Base-by-base conservation (phyloP, 495 filamentous ascomycete species). In the Penicillium paxilli region DNA sequence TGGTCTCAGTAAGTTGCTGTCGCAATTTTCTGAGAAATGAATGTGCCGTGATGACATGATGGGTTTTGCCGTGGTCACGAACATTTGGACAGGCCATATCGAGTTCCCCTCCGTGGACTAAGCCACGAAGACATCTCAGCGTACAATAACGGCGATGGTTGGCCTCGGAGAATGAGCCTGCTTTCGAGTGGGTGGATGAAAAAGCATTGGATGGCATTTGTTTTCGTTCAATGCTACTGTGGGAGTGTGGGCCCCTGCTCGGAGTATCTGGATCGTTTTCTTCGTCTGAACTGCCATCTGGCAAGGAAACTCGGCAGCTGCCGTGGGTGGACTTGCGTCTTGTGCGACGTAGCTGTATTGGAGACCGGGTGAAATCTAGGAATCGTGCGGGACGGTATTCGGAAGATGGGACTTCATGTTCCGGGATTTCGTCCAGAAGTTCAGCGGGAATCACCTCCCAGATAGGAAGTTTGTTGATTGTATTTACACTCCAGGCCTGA, bases 41-140 rank as follows among this genome's bases (percentile, higher is more conserved):
- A 37, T 40, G n/a, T 40, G 3, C n/a, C 21, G 26, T 50, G 23
- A 51, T 47, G 12, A 21, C 52, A 37, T 49, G 51, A n/a, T 23
- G 32, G 24, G 20, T 51, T 23, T 32, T 46, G 14, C 65, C 57
- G 53, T 77, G 71, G 49, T 58, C 44, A n/a, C 22, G 24, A 20
- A 63, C 47, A 49, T 79, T 77, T 14, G 71, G 76, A 50, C 73
- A 78, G 33, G 46, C n/a, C 47, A 53, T 22, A 60, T 78, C 73
- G 35, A 72, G 48, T 16, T 69, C 57, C 22, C 55, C 52, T 28
- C 68, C 58, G 25, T 48, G 49, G 25, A 63, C 63, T 20, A 80
- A 45, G 24, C 70, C 72, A 16, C 50, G 53, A 17, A 80, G 63
- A 52, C 75, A 80, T 47, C 62, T 50, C 16, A 74, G 69, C 11